A percentile compares a stretch with the other conserved stretches of the same genome.
Conservation (phyloP, 2,329 filamentous ascomycete species). For the Teratosphaeria pseudoeucalypti region DNA sequence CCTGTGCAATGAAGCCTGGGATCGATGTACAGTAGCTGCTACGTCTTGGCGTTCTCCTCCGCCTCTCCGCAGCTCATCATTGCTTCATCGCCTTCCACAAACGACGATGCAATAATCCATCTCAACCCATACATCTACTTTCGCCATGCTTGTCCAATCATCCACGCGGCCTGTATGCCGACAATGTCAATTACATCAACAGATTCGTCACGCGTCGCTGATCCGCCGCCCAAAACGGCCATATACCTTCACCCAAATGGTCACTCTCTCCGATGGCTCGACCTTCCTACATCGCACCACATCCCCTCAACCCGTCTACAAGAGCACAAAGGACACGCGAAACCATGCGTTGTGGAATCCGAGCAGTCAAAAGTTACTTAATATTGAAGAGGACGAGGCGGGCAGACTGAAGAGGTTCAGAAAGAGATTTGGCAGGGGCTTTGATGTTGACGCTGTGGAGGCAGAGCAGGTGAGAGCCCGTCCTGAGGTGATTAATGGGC, state of each 20-base stretch:
- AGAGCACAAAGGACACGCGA: constrained; percentile 67
- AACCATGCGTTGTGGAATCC: constrained; percentile 93
- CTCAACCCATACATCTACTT: background rate
- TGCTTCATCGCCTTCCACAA: background rate
- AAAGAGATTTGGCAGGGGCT: constrained; percentile 69
- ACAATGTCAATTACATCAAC: constrained; percentile 22
- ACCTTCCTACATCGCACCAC: constrained; percentile 73
- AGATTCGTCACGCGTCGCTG: constrained; percentile 73
- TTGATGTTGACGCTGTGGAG: constrained; percentile 50
- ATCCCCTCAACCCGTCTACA: constrained; percentile 54
- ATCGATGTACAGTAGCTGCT: background rate
- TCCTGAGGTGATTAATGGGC: background rate
- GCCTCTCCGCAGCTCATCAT: background rate
- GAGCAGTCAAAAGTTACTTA: constrained; percentile 64
- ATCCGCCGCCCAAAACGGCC: constrained; percentile 80
- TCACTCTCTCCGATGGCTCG: constrained; percentile 84
- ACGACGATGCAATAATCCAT: background rate
- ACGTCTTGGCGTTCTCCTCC: background rate
- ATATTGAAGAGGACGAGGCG: constrained; percentile 90
- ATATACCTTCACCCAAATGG: constrained; percentile 93
- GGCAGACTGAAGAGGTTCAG: constrained; percentile 81
- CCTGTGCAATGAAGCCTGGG: background rate
- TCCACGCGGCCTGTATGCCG: constrained; percentile 3
- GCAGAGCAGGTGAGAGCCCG: constrained; percentile 16
- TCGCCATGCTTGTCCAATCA: background rate